Base-by-base conservation (phyloP, 768 basidiomycete species). In the Piloderma croceum region DNA sequence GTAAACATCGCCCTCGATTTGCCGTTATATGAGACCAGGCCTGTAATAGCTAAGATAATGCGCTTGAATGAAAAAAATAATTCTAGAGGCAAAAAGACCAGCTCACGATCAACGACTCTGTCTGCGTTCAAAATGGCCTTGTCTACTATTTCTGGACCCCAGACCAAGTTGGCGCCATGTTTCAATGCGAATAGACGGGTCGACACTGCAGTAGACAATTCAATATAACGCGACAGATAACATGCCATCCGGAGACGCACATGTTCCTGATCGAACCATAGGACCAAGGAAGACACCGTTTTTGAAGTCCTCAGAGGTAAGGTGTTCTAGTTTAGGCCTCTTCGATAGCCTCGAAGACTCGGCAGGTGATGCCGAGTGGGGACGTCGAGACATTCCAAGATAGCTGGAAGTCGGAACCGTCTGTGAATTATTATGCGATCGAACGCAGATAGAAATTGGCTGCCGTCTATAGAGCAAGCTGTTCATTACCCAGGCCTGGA, bases 71-170 rank as follows among this genome's bases (percentile, higher is more conserved):
- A n/a, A 13, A 25, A n/a, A 9, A 18, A 29, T 25, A 33, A 40
- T 12, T n/a, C 20, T 21, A 29, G 9, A 29, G 9, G 9, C 9
- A 15, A 15, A 29, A 29, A 29, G n/a, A n/a, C n/a, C 27, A 25
- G 68, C 89, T 52, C 56, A 94, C 93, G 81, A 71, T 98, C 84
- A 15, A 97, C 89, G 24, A 70, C 76, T 44, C 96, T 74, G 47
- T 82, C 76, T 0, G 88, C 65, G 42, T 93, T 87, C 22, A 98
- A 65, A 39, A 99, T 90, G 12, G 96, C 96, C 64, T 87, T 92
- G 67, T 99, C 96, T 6, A 99, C 85, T 36, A 88, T 84, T 59
- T 99, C 96, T 0, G 96, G 96, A 9, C 88, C 84, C 96, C 94
- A 97, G 1, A 98, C 92, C 10, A 98, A 71, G 7, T 83, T 82